Conservation (phyloP, 108 stramenopile genomes). For the Pseudonitzschia delicatissima region DNA sequence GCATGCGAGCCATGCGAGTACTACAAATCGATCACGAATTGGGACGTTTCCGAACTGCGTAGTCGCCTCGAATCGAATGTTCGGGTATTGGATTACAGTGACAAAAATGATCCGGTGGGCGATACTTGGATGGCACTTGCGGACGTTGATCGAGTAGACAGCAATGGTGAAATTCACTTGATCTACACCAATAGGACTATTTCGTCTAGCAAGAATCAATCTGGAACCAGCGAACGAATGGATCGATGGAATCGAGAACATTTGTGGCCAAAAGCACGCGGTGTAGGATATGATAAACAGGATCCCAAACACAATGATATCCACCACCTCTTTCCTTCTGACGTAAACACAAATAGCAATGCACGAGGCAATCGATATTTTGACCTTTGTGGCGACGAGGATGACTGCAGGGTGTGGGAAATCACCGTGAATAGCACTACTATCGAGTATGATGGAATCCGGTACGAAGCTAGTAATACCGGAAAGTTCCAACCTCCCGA, state of each 20-base stretch:
- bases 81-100: no score
- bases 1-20: no score
- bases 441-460: conserved; percentile 19
- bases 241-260: conserved; percentile 83
- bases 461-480: conserved; percentile 39
- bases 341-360: conserved; percentile 64
- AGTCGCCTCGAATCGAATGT: no score
- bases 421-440: conserved; percentile 8
- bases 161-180: conserved; percentile 32
- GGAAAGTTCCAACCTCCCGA: conserved; percentile 43
- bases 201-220: no score
- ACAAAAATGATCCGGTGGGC: no score
- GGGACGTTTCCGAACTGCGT: no score
- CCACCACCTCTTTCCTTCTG: conserved; percentile 60
- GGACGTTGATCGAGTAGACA: conserved; percentile 44
- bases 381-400: conserved; percentile 24
- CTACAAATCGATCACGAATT: no score
- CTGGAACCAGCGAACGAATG: conserved; percentile 30
- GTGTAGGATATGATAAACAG: conserved; percentile 40
- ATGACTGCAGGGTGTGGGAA: neutral
- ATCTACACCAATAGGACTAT: conserved; percentile 38
- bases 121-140: conserved; percentile 71
- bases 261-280: conserved; percentile 56
- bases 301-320: conserved; percentile 75
- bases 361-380: conserved; percentile 54